Percentiles rank a stretch among this genome's conserved stretches.
Evolutionary conservation across 371 early-diverging fungal species (phyloP).

Genomic region (Conidiobolus incongruus): DNA sequence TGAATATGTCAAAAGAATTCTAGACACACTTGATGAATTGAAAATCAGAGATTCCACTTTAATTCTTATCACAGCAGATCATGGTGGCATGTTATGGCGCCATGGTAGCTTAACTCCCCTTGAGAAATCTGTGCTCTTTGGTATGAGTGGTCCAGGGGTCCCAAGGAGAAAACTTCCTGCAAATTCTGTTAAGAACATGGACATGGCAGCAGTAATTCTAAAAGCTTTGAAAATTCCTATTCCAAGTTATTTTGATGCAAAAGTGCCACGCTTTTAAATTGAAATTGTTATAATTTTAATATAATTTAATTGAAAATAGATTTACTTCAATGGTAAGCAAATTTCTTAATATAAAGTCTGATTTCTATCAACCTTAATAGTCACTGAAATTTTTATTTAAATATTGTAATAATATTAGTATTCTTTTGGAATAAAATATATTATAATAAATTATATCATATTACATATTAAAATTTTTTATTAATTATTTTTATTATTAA

Average conservation of each 20-base stretch:
- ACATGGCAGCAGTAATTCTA: not conserved
- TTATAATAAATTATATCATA: too few species aligned
- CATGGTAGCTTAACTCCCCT: conserved; percentile 4
- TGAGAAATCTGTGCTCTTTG: conserved; percentile 3
- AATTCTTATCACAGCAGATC: conserved; percentile 7
- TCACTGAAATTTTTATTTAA: too few species aligned
- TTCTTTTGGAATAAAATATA: too few species aligned
- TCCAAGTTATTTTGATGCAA: not conserved
- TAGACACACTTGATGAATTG: conserved; percentile 1
- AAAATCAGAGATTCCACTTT: conserved; percentile 1
- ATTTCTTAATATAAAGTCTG: too few species aligned
- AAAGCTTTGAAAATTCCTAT: not conserved
- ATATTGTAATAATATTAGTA: too few species aligned
- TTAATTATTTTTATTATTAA: too few species aligned
- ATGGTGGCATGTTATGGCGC: conserved; percentile 3
- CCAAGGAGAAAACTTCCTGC: too few species aligned
- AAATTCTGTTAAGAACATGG: not conserved
- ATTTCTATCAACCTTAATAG: too few species aligned
- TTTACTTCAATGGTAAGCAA: too few species aligned
- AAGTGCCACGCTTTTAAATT: not conserved
- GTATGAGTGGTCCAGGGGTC: conserved; percentile 1
- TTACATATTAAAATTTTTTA: too few species aligned
- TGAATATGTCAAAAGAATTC: not conserved
- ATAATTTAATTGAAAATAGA: too few species aligned
- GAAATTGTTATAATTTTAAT: not conserved